Evolutionary conservation across 2,329 filamentous ascomycete species (phyloP).

Genomic region (Aspergillus ibericus): DNA sequence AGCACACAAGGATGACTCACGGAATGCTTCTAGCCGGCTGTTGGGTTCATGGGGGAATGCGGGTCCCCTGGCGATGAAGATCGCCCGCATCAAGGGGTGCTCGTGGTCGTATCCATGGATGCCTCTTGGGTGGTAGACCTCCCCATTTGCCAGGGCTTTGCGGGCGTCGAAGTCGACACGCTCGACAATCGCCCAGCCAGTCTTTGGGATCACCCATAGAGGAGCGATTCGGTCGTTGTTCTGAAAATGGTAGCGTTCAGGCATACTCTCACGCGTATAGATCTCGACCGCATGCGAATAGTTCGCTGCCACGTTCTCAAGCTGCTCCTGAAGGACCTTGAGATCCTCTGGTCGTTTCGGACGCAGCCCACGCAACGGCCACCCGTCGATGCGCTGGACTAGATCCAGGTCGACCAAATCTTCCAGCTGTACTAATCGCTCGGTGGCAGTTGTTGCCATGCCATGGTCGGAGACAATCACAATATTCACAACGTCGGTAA

Average conservation of each 20-base stretch:
- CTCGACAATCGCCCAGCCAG: slow-evolving; percentile 88
- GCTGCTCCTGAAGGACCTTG: slow-evolving; percentile 63
- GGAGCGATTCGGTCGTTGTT: slow-evolving; percentile 88
- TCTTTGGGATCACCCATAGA: slow-evolving; percentile 88
- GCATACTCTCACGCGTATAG: slow-evolving; percentile 86
- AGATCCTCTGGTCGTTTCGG: slow-evolving; percentile 70
- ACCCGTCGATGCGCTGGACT: slow-evolving; percentile 85
- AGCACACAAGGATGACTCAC: slow-evolving; percentile 53
- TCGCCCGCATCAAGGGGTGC: slow-evolving; percentile 91
- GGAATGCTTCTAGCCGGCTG: slow-evolving; percentile 76
- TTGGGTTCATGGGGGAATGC: slow-evolving; percentile 86
- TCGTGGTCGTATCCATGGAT: slow-evolving; percentile 95
- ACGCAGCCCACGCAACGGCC: slow-evolving; percentile 87
- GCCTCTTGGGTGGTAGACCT: slow-evolving; percentile 75
- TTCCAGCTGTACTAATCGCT: slow-evolving; percentile 82
- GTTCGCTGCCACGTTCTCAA: slow-evolving; percentile 58
- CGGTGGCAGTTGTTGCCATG: slow-evolving; percentile 88
- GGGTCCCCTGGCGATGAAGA: slow-evolving; percentile 88
- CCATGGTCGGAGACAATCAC: slow-evolving; percentile 97
- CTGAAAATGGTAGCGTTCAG: slow-evolving; percentile 85
- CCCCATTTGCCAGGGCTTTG: slow-evolving; percentile 62
- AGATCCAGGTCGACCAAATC: slow-evolving; percentile 76
- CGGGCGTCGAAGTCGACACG: slow-evolving; percentile 75
- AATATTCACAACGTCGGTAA: slow-evolving; percentile 88
- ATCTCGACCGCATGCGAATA: slow-evolving; percentile 70